Evolutionary conservation across 1,139 yeast genomes (phyloP), one percentile per base, ranked within the genome.

Genomic region (Sugiyamaella xylanicola): DNA sequence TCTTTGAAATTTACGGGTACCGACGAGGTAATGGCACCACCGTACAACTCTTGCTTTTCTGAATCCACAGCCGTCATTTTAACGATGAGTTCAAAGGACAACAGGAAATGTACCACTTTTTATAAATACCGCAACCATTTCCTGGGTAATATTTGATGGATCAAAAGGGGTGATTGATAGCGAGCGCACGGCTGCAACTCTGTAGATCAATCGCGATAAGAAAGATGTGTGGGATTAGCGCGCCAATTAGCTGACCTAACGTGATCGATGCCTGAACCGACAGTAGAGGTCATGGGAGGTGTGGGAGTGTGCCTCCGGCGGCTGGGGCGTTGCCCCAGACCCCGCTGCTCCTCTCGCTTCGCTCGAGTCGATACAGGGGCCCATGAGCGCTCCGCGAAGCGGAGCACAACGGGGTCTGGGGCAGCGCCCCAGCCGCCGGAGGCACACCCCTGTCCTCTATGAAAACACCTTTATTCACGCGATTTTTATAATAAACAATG

Each of bases 1-100:
- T 91, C 97, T 1, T 84, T 68, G 46, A 86, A 77, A 0, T 79
- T 79, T 0, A 62, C 55, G 0, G 93, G 92, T 2, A 90, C 59
- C 1, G 68, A 69, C 0, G 84, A 78, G 2, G 77, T 68, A 9
- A 89, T 77, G 0, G 95, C 95, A 0, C 97, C 97, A 0, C 97
- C 97, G 67, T 85, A 91, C 1, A 86, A 68, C 22, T 68, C 67
- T 4, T 21, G 44, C 25, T 48, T 40, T 39, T 48, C 42, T 13
- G 25, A 27, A 13, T 48, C 25, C 11, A 48, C 44, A 15, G 51
- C 44, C 37, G 44, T 27, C 44, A 39, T 45, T 4, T 3, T 45
- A 32, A 17, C 2, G 21, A 43, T 32, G 37, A 27, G 27, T 3
- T 16, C 22, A 43, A 7, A 17, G 2, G 9, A 3, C 20, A 11